Evolutionary conservation across 352 stramenopile species (phyloP).

Genomic region (Stramenopiles sp.): DNA sequence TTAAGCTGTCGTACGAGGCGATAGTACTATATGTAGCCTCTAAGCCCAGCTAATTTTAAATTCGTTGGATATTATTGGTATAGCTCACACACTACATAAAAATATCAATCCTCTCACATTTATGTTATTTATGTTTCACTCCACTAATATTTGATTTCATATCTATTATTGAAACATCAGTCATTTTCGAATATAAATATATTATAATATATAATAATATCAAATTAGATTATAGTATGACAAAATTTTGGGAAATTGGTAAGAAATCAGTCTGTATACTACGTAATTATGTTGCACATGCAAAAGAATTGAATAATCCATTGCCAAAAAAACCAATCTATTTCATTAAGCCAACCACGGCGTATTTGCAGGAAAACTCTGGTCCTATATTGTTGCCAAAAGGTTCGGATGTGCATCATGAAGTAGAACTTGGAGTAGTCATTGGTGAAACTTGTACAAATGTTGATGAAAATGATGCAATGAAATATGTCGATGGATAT

Average conservation of each 20-base stretch:
- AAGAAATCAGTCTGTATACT: conserved; percentile 32
- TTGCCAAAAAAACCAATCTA: conserved; percentile 42
- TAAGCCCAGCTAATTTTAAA: no score
- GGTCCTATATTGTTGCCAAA: conserved; percentile 36
- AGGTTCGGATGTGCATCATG: conserved; percentile 48
- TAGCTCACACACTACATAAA: no score
- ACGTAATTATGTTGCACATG: conserved; percentile 57
- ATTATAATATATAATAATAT: no score
- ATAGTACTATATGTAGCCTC: no score
- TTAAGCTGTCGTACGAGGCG: no score
- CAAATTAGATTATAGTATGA: no score
- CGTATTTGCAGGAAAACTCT: conserved; percentile 35
- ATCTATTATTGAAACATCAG: no score
- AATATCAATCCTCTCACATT: no score
- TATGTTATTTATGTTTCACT: no score
- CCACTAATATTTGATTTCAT: no score
- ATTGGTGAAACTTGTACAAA: conserved; percentile 13
- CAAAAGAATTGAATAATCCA: conserved; percentile 42
- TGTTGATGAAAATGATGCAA: conserved; percentile 15
- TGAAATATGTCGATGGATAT: conserved; percentile 28
- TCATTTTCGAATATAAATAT: no score
- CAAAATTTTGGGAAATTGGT: background rate
- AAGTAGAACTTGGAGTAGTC: conserved; percentile 49
- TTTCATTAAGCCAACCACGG: conserved; percentile 53
- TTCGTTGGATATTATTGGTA: no score